These are phyloP conservation scores for Neltuma alba DNA, from an alignment of 306 rosid genomes.

Conservation along the genomic window DNA sequence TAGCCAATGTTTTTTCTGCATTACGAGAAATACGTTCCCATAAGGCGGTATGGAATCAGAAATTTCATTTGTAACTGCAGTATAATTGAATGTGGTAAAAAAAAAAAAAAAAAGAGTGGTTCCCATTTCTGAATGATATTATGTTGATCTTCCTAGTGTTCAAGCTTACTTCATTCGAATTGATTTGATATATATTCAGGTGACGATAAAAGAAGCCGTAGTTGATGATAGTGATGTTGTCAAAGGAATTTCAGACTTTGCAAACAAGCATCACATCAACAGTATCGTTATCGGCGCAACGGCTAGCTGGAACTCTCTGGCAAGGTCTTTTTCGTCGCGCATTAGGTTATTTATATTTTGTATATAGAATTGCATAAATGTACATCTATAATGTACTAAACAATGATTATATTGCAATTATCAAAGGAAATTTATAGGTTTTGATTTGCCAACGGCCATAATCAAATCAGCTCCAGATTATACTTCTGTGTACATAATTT, in stretches of 20 bases:
- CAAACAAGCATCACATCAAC: conserved; percentile 49
- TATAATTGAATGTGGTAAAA: background rate
- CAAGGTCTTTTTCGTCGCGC: conserved; percentile 53
- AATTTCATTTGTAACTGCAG: background rate
- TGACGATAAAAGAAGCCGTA: conserved; percentile 66
- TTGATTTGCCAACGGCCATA: conserved; percentile 59
- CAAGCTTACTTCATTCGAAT: background rate
- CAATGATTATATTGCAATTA: conserved; percentile 28
- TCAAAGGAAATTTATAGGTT: conserved; percentile 64
- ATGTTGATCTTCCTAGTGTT: background rate
- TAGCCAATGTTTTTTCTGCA: conserved; percentile 48
- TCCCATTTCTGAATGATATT: background rate
- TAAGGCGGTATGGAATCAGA: conserved; percentile 54
- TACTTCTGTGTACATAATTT: conserved; percentile 76
- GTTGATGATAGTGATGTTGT: conserved; percentile 65
- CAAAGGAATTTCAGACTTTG: conserved; percentile 62
- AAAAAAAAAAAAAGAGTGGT: background rate
- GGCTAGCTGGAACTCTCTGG: conserved; percentile 51
- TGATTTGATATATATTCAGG: conserved; percentile 46
- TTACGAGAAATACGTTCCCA: conserved; percentile 66
- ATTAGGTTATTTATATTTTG: background rate
- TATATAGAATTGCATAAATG: background rate
- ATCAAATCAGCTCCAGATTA: conserved; percentile 73
- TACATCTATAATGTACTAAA: background rate
- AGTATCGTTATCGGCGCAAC: conserved; percentile 80